A percentile compares a stretch with the other conserved stretches of the same genome.
phyloP scores from a whole-genome alignment of 305 asterid genomes.

The Fraxinus dipetala region DNA sequence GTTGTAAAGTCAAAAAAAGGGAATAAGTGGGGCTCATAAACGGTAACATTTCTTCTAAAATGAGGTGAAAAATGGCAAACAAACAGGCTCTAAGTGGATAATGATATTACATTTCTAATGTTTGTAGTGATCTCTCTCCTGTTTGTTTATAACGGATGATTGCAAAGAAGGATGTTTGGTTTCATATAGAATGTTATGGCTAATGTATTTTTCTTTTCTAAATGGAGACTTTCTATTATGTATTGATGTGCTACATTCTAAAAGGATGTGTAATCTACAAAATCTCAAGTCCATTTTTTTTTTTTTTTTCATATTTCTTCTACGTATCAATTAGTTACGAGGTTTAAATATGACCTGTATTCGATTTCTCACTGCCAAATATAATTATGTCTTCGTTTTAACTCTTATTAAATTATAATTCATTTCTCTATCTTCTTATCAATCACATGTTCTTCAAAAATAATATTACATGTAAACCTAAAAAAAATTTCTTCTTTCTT shows the following conservation, averaged over 20 bases:
- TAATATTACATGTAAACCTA: too few species aligned
- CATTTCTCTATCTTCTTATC: too few species aligned
- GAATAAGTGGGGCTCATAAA: not conserved
- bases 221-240: not conserved
- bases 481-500: too few species aligned
- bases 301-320: not conserved
- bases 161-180: slow-evolving; percentile 1
- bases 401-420: not conserved
- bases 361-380: not conserved
- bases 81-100: not conserved
- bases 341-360: not conserved
- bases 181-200: not conserved
- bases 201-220: not conserved
- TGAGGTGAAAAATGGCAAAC: not conserved
- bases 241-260: not conserved
- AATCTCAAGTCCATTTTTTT: not conserved
- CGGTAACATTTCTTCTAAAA: not conserved
- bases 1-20: not conserved
- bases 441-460: not conserved
- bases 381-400: too few species aligned
- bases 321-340: not conserved
- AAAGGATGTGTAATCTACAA: not conserved
- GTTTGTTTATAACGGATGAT: slow-evolving; percentile 2
- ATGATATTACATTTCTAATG: not conserved
- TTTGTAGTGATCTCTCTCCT: not conserved